Evolutionary conservation across 306 rosid genomes (phyloP).

Genomic region (Aeschynomene evenia): DNA sequence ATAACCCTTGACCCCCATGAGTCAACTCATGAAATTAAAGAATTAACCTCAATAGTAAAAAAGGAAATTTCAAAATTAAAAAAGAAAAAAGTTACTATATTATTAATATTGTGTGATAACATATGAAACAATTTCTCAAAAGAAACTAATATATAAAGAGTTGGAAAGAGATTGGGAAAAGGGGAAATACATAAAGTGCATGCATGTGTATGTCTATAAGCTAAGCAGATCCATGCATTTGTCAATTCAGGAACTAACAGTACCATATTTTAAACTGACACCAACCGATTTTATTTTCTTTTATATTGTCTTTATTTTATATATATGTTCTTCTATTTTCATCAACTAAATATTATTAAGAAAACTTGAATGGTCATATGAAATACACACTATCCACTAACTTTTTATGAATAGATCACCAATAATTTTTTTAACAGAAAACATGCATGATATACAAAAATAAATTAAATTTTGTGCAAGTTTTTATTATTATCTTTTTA

Average conservation of each 20-base stretch:
- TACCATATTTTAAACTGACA: background rate
- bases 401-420: background rate
- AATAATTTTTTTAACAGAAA: background rate
- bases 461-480: background rate
- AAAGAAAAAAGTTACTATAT: too few species aligned
- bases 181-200: too few species aligned
- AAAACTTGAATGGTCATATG: background rate
- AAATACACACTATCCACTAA: background rate
- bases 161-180: background rate
- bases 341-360: background rate
- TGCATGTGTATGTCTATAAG: background rate
- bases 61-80: too few species aligned
- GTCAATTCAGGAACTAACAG: background rate
- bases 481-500: background rate
- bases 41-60: too few species aligned
- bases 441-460: too few species aligned
- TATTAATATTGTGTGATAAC: too few species aligned
- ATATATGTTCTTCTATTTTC: too few species aligned
- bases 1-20: too few species aligned
- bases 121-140: too few species aligned
- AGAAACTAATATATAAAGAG: background rate
- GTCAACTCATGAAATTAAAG: too few species aligned
- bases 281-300: background rate
- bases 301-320: too few species aligned
- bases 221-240: background rate